Conservation (phyloP, 2,329 filamentous ascomycete species). For the Fusarium veterinarium region DNA sequence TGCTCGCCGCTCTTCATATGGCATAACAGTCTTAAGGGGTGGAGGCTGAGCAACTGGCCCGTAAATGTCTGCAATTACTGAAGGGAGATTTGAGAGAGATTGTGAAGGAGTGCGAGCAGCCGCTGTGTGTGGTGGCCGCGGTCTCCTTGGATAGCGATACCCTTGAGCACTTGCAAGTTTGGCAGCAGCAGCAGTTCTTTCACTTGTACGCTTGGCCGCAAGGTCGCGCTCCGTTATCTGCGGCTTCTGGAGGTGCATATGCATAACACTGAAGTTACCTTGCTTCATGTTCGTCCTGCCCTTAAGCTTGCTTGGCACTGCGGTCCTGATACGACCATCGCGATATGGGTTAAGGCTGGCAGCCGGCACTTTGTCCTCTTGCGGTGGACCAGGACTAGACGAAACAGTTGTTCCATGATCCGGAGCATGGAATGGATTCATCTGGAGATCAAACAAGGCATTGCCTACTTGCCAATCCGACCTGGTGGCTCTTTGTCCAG, state of each 20-base stretch:
- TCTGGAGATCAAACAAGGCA: slow-evolving; percentile 21
- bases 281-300: slow-evolving; percentile 66
- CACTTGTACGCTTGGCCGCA: slow-evolving; percentile 70
- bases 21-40: background rate
- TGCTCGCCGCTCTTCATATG: background rate
- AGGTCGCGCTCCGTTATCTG: slow-evolving; percentile 62
- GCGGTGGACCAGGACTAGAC: background rate
- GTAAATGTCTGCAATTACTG: background rate
- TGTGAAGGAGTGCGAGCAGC: background rate
- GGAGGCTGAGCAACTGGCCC: slow-evolving; percentile 2
- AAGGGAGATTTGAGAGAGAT: slow-evolving; percentile 4
- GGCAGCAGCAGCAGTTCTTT: slow-evolving; percentile 69
- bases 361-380: background rate
- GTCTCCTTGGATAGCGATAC: slow-evolving; percentile 63
- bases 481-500: background rate
- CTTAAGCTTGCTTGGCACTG: slow-evolving; percentile 71
- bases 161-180: slow-evolving; percentile 65
- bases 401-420: background rate
- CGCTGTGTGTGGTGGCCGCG: slow-evolving; percentile 50
- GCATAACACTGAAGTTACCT: slow-evolving; percentile 73
- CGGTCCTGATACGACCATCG: slow-evolving; percentile 59
- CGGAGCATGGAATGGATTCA: slow-evolving; percentile 1
- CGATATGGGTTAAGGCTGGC: slow-evolving; percentile 38
- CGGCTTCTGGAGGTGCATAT: slow-evolving; percentile 64
- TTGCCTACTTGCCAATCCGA: slow-evolving; percentile 13